Percentiles rank a stretch among this genome's conserved stretches.
These are phyloP conservation scores for Raffaelea arxii DNA, from an alignment of 2,329 filamentous ascomycete species.

Conservation along the genomic window DNA sequence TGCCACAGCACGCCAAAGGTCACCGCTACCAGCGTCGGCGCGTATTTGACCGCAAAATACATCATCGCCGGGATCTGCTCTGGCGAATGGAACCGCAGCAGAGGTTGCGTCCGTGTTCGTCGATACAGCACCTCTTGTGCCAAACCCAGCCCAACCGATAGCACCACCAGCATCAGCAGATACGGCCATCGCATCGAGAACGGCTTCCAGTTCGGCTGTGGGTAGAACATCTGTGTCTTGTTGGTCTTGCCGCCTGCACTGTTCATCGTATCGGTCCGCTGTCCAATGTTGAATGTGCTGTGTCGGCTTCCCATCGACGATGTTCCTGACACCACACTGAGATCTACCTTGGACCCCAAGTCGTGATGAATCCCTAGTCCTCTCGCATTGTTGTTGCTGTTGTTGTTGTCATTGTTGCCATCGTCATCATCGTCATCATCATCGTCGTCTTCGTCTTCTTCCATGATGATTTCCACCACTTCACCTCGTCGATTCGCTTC, in stretches of 20 bases:
- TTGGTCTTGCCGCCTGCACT: conserved; percentile 20
- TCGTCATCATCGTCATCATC: conserved; percentile 26
- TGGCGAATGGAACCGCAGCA: conserved; percentile 40
- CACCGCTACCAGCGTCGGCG: conserved; percentile 52
- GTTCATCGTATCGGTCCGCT: too few relatives aligned
- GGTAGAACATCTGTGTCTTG: conserved; percentile 45
- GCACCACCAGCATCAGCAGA: conserved; percentile 38
- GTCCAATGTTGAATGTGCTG: conserved; percentile 25
- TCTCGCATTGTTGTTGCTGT: too few relatives aligned
- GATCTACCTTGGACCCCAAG: conserved; percentile 30
- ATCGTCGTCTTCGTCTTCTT: conserved; percentile 16
- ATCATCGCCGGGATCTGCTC: conserved; percentile 36
- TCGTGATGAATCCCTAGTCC: conserved; percentile 2
- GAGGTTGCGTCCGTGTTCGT: conserved; percentile 30
- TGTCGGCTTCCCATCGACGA: conserved; percentile 16
- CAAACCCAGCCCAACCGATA: conserved; percentile 43
- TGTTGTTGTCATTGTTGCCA: not conserved
- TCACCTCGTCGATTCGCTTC: conserved; percentile 52
- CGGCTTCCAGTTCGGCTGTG: conserved; percentile 57
- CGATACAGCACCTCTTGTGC: conserved; percentile 47
- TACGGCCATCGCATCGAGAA: conserved; percentile 56
- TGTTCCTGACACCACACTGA: conserved; percentile 41
- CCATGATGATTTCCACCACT: conserved; percentile 49
- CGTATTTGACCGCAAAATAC: conserved; percentile 56
- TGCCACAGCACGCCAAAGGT: conserved; percentile 57